Evolutionary conservation across 768 basidiomycete species (phyloP), one percentile per base, ranked within the genome.

Genomic region (Lactarius hengduanensis): DNA sequence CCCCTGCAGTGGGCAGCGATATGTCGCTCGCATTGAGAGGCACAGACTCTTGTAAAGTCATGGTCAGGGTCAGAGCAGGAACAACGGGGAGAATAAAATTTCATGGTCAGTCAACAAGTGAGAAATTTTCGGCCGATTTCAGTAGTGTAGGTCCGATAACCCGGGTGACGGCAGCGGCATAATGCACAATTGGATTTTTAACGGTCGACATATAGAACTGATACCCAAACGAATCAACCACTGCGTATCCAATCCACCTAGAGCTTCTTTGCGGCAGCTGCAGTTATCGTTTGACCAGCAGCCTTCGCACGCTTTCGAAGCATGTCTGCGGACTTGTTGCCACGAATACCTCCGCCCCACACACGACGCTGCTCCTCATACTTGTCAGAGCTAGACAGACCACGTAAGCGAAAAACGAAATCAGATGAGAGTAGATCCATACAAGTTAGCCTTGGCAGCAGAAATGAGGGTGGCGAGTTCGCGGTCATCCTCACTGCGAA

Each of bases 371-470:
- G 84, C 73, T 96, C 94, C 71, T 96, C 96, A 80, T 92, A 92
- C 81, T 96, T 98, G 79, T 93, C 92, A 63, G 89, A 81, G 84
- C 91, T 92, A 54, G 5, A 68, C 0, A 61, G 36, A 38, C 57
- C 36, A 34, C 50, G 45, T 38, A 55, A 50, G 43, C 18, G n/a
- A 59, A 32, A 61, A 30, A 40, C 38, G 13, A 61, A 28, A 32
- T 16, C 11, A 26, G 26, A 32, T 7, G 18, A 57, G 45, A 63
- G 22, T 22, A 34, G 34, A 38, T 28, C 38, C 94, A 67, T 78
- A 92, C 94, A 96, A 98, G 85, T 98, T 99, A 69, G 94, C 92
- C 84, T 98, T 98, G 72, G 94, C 87, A 67, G 96, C 95, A 72
- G 87, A 89, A 75, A 98, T 84, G 74, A 98, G 84, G 71, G 91